phyloP scores from a whole-genome alignment of 1,139 yeast genomes.

The Candida gigantensis region DNA sequence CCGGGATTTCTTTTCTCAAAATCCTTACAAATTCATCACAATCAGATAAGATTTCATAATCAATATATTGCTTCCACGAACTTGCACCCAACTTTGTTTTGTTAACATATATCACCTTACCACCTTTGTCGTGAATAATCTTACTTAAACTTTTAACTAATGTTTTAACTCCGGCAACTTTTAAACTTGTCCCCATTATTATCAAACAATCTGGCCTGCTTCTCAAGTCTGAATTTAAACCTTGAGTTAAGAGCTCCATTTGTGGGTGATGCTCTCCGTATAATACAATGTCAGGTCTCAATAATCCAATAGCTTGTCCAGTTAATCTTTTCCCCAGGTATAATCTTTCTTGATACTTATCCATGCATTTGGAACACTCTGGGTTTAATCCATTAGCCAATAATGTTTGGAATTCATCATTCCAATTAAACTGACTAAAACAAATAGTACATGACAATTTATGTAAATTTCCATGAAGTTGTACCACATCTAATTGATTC shows the following conservation, averaged over 20 bases:
- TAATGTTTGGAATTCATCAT: conserved; percentile 41
- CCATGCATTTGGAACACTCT: conserved; percentile 60
- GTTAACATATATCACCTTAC: conserved; percentile 65
- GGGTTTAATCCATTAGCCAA: conserved; percentile 60
- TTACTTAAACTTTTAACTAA: conserved; percentile 61
- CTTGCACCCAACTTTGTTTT: conserved; percentile 48
- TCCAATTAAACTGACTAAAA: conserved; percentile 62
- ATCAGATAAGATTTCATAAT: conserved; percentile 74
- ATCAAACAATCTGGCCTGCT: conserved; percentile 64
- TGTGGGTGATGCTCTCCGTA: conserved; percentile 82
- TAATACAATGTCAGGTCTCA: conserved; percentile 73
- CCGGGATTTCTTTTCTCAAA: conserved; percentile 55
- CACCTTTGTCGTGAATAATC: conserved; percentile 59
- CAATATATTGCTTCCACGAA: conserved; percentile 59
- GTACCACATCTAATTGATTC: conserved; percentile 76
- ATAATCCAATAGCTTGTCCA: conserved; percentile 54
- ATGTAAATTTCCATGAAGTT: conserved; percentile 87
- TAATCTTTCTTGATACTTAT: conserved; percentile 53
- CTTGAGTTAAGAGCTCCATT: conserved; percentile 63
- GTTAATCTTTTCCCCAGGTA: conserved; percentile 62
- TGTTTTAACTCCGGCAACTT: conserved; percentile 71
- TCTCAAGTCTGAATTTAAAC: conserved; percentile 55
- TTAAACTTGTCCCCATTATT: conserved; percentile 75
- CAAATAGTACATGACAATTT: conserved; percentile 74
- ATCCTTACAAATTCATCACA: conserved; percentile 77